Conservation (phyloP, 176 grass and related monocot species). For the Ensete ventricosum region DNA sequence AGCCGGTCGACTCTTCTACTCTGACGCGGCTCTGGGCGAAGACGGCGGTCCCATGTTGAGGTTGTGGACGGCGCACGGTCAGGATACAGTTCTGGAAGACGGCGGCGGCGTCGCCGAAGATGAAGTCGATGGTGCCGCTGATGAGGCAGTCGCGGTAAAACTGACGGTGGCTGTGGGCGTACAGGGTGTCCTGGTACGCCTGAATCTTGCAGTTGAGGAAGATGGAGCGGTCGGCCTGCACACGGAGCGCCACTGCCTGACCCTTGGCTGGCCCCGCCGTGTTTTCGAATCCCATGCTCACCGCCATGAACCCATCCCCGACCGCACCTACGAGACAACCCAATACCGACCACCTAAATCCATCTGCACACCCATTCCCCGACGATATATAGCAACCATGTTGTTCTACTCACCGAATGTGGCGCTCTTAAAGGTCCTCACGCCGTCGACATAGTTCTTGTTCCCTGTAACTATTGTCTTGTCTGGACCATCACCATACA, state of each 20-base stretch:
- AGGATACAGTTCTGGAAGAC: slow-evolving; percentile 89
- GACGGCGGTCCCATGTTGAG: slow-evolving; percentile 74
- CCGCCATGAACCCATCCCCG: slow-evolving; percentile 72
- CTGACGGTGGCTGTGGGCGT: slow-evolving; percentile 72
- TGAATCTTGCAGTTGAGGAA: slow-evolving; percentile 86
- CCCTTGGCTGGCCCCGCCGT: slow-evolving; percentile 65
- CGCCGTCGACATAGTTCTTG: neutral
- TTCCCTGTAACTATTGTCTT: neutral
- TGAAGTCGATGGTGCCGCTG: slow-evolving; percentile 75
- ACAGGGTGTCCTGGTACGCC: slow-evolving; percentile 92
- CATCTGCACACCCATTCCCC: no score
- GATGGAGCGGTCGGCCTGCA: slow-evolving; percentile 57
- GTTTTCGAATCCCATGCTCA: slow-evolving; percentile 79
- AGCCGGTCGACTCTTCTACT: slow-evolving; percentile 60
- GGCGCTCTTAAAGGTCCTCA: neutral
- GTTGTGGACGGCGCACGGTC: slow-evolving; percentile 47
- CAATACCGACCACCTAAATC: neutral
- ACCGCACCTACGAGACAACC: slow-evolving; percentile 30
- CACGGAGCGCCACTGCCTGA: slow-evolving; percentile 81
- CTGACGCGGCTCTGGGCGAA: slow-evolving; percentile 62
- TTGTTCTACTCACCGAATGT: neutral
- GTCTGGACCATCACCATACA: neutral
- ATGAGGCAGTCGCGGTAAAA: slow-evolving; percentile 87
- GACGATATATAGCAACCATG: neutral
- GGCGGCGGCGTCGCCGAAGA: slow-evolving; percentile 79